Conservation (phyloP, 2,329 filamentous ascomycete species). For the Aspergillus aculeatus region DNA sequence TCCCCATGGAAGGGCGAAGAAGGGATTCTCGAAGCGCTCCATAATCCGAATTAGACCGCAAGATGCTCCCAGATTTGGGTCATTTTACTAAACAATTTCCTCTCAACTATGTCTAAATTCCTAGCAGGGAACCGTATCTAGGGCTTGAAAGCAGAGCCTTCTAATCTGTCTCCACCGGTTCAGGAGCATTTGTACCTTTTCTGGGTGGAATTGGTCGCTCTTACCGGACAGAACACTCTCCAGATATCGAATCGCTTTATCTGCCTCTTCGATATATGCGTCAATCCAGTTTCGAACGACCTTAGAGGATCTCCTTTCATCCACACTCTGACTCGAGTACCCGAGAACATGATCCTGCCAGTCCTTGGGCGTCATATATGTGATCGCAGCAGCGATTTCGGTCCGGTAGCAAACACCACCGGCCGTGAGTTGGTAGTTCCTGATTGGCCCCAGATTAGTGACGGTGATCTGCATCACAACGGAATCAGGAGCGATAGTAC, state of each 20-base stretch:
- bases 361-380: slow-evolving; percentile 38
- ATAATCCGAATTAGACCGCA: background rate
- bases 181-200: slow-evolving; percentile 29
- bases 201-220: slow-evolving; percentile 15
- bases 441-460: slow-evolving; percentile 16
- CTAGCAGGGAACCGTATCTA: slow-evolving; percentile 22
- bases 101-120: background rate
- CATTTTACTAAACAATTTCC: background rate
- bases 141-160: slow-evolving; percentile 31
- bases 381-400: slow-evolving; percentile 42
- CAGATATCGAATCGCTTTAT: slow-evolving; percentile 27
- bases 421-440: slow-evolving; percentile 43
- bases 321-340: slow-evolving; percentile 29
- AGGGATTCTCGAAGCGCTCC: background rate
- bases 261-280: slow-evolving; percentile 36
- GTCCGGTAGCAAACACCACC: slow-evolving; percentile 45
- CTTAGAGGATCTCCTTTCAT: slow-evolving; percentile 30
- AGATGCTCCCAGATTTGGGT: background rate
- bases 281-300: slow-evolving; percentile 39
- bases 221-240: slow-evolving; percentile 8
- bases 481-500: background rate
- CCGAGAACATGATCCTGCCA: slow-evolving; percentile 44
- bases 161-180: slow-evolving; percentile 43
- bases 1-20: slow-evolving; percentile 1
- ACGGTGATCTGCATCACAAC: background rate